Conservation (phyloP, 306 rosid species). For the Sphenostylis stenocarpa region DNA sequence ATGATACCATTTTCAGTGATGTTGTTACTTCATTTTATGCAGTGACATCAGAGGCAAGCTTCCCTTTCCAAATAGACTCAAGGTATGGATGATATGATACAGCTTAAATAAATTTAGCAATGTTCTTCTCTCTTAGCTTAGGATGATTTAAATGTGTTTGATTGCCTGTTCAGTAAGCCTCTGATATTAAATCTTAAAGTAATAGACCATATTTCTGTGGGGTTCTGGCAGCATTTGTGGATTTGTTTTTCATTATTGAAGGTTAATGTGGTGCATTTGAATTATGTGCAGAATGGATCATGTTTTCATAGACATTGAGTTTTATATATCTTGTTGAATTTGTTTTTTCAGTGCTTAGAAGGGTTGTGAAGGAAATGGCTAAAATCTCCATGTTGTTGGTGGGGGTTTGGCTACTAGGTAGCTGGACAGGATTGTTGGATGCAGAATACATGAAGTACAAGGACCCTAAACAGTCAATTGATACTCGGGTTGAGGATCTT, state of each 20-base stretch:
- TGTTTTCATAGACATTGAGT: neutral
- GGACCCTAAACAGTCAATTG: slow-evolving; percentile 35
- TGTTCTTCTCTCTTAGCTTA: neutral
- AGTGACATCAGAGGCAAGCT: slow-evolving; percentile 20
- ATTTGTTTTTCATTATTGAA: neutral
- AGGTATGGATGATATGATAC: neutral
- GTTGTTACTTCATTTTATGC: slow-evolving; percentile 4
- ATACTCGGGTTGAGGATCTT: slow-evolving; percentile 38
- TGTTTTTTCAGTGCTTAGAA: slow-evolving; percentile 11
- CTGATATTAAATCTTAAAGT: neutral
- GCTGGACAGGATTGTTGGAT: slow-evolving; percentile 24
- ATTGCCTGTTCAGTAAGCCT: neutral
- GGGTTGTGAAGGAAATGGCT: slow-evolving; percentile 23
- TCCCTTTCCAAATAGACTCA: neutral
- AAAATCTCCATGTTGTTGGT: slow-evolving; percentile 20
- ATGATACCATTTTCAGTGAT: neutral
- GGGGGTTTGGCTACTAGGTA: slow-evolving; percentile 29
- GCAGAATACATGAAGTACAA: slow-evolving; percentile 38
- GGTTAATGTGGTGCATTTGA: slow-evolving; percentile 1
- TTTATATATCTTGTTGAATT: neutral
- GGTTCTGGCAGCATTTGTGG: neutral
- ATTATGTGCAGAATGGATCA: neutral
- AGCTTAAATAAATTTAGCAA: neutral
- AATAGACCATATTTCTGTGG: no score
- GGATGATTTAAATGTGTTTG: neutral